Conservation (phyloP, 2,329 filamentous ascomycete species). For the Pseudophaeomoniella oleicola region DNA sequence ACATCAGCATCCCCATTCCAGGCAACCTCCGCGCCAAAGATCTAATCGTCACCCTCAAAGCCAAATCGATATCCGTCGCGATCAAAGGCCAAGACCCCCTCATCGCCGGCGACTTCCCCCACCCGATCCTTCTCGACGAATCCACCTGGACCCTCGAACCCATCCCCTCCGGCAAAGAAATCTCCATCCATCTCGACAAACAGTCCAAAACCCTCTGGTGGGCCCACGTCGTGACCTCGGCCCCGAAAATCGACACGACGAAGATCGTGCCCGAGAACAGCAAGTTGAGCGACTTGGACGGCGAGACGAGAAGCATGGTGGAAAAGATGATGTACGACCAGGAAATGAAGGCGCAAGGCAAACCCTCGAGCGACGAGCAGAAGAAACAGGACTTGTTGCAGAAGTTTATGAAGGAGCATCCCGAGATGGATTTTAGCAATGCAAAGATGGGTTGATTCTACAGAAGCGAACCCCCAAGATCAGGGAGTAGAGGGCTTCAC, state of each 20-base stretch:
- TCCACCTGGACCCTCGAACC: constrained; percentile 85
- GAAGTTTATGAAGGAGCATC: constrained; percentile 76
- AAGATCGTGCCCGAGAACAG: constrained; percentile 92
- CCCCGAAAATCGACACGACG: constrained; percentile 83
- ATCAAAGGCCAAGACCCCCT: constrained; percentile 81
- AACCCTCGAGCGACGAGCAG: constrained; percentile 84
- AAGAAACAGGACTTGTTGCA: constrained; percentile 86
- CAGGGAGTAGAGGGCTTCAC: too few relatives aligned
- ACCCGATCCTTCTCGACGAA: constrained; percentile 68
- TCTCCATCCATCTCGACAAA: constrained; percentile 88
- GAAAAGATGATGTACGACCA: constrained; percentile 99
- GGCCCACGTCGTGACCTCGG: constrained; percentile 74
- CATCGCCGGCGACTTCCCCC: constrained; percentile 75
- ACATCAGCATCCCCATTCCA: constrained; percentile 63
- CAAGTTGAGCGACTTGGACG: constrained; percentile 83
- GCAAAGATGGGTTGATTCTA: constrained; percentile 38
- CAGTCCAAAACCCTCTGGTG: constrained; percentile 97
- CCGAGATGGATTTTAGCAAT: constrained; percentile 56
- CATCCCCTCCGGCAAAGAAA: constrained; percentile 51
- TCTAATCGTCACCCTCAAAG: constrained; percentile 69
- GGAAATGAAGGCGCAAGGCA: constrained; percentile 83
- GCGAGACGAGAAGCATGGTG: constrained; percentile 90
- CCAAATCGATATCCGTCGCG: constrained; percentile 59
- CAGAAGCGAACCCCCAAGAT: background rate
- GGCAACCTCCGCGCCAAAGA: constrained; percentile 75